phyloP scores from a whole-genome alignment of 1,139 yeast species.

The Candida glucosophila region DNA sequence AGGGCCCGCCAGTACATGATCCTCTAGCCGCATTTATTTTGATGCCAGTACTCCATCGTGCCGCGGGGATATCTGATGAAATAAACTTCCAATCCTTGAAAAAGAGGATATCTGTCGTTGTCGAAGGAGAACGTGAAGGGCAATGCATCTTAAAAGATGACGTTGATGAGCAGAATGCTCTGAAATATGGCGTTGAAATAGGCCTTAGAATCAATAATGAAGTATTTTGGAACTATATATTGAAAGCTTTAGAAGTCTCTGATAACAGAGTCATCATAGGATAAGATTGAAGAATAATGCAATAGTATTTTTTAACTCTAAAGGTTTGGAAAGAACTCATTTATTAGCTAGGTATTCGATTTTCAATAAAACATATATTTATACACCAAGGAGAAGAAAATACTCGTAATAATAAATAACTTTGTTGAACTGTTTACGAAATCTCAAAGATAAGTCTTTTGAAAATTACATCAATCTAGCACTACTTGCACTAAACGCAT shows the following conservation, averaged over 20 bases:
- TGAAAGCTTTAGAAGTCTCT: constrained; percentile 28
- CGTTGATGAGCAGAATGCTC: constrained; percentile 16
- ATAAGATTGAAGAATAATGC: too few relatives aligned
- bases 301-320: too few relatives aligned
- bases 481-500: too few relatives aligned
- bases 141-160: constrained; percentile 24
- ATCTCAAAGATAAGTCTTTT: too few relatives aligned
- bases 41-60: constrained; percentile 33
- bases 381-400: too few relatives aligned
- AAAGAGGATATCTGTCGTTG: constrained; percentile 16
- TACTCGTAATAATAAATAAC: too few relatives aligned
- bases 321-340: too few relatives aligned
- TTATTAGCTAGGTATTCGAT: too few relatives aligned
- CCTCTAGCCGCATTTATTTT: constrained; percentile 64
- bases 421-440: too few relatives aligned
- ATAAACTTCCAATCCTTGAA: constrained; percentile 25
- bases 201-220: constrained; percentile 36
- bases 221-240: constrained; percentile 46
- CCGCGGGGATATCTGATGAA: constrained; percentile 14
- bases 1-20: constrained; percentile 79
- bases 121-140: constrained; percentile 25
- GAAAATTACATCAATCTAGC: too few relatives aligned
- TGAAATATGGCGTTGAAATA: constrained; percentile 34
- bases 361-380: too few relatives aligned
- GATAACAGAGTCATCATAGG: too few relatives aligned